Percentiles rank a stretch among this genome's conserved stretches.
phyloP scores from a whole-genome alignment of 2,329 filamentous ascomycete species.

The Cyphellophora europaea region DNA sequence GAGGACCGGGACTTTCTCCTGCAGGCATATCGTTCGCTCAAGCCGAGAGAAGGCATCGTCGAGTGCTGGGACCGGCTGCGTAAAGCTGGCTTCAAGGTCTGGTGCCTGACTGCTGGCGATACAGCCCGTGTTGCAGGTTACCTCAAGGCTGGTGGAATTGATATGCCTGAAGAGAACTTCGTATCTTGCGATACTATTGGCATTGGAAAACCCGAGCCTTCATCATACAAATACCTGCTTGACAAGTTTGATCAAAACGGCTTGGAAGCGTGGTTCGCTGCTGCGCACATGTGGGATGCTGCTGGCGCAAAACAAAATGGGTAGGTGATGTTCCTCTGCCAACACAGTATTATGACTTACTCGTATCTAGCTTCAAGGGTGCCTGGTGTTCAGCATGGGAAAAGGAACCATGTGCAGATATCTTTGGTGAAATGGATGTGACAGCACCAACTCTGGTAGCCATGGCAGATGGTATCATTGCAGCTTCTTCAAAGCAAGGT shows the following conservation, averaged over 20 bases:
- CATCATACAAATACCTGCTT: constrained; percentile 36
- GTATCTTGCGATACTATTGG: constrained; percentile 41
- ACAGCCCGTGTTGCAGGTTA: constrained; percentile 41
- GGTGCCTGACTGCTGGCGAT: constrained; percentile 47
- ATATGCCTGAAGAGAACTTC: constrained; percentile 43
- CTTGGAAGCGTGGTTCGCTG: constrained; percentile 42
- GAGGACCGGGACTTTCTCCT: constrained; percentile 30
- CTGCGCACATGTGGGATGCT: constrained; percentile 53
- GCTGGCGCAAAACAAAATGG: constrained; percentile 41
- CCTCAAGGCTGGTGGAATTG: constrained; percentile 38
- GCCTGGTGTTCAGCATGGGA: constrained; percentile 47
- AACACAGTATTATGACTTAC: too few species aligned
- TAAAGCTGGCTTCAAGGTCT: constrained; percentile 40
- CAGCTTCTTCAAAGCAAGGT: too few species aligned
- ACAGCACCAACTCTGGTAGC: constrained; percentile 36
- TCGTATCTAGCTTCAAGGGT: constrained; percentile 41
- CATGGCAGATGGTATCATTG: constrained; percentile 32
- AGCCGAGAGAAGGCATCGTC: constrained; percentile 26
- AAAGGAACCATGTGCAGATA: constrained; percentile 38
- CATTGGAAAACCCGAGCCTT: constrained; percentile 41
- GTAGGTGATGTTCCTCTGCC: too few species aligned
- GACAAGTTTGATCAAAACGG: constrained; percentile 27
- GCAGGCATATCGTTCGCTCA: constrained; percentile 23
- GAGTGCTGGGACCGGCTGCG: constrained; percentile 33
- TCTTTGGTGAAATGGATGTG: constrained; percentile 47